Conservation (phyloP, 2,329 filamentous ascomycete genomes). For the Metarhizium anisopliae region DNA sequence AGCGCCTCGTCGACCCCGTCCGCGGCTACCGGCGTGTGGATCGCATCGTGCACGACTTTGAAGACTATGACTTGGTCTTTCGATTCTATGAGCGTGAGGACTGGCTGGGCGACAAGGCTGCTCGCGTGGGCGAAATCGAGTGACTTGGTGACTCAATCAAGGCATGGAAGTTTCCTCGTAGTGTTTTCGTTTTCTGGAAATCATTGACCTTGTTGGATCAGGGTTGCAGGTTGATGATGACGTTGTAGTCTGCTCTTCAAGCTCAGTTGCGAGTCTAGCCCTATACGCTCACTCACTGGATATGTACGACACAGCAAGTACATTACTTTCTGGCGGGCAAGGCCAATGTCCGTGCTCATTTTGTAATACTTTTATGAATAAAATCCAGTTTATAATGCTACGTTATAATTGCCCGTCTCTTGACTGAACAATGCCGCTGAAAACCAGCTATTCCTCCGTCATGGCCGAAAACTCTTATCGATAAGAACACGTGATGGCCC, state of each 20-base stretch:
- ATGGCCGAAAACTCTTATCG: not conserved
- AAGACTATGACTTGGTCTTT: conserved; percentile 95
- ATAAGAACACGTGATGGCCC: conserved; percentile 14
- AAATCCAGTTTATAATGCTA: not conserved
- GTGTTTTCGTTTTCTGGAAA: not conserved
- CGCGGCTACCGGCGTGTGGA: conserved; percentile 83
- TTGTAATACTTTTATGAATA: not conserved
- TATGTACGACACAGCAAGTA: not conserved
- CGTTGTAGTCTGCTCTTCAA: not conserved
- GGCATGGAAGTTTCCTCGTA: not conserved
- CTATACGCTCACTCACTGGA: conserved; percentile 3
- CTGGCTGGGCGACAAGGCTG: conserved; percentile 48
- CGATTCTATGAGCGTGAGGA: conserved; percentile 90
- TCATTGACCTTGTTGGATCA: not conserved
- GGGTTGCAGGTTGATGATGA: not conserved
- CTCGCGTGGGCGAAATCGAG: conserved; percentile 44
- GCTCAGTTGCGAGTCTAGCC: not conserved
- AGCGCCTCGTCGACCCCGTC: conserved; percentile 64
- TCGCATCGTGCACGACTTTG: conserved; percentile 92
- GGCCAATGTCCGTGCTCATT: not conserved
- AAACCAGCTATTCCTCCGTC: too few species aligned
- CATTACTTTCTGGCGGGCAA: conserved; percentile 1
- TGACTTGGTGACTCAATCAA: conserved; percentile 15
- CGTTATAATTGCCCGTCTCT: not conserved
- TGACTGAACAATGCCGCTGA: too few species aligned